Evolutionary conservation across 202 grass and related monocot species (phyloP), one percentile per base, ranked within the genome.

Genomic region (Dendrocalamus latiflorus): DNA sequence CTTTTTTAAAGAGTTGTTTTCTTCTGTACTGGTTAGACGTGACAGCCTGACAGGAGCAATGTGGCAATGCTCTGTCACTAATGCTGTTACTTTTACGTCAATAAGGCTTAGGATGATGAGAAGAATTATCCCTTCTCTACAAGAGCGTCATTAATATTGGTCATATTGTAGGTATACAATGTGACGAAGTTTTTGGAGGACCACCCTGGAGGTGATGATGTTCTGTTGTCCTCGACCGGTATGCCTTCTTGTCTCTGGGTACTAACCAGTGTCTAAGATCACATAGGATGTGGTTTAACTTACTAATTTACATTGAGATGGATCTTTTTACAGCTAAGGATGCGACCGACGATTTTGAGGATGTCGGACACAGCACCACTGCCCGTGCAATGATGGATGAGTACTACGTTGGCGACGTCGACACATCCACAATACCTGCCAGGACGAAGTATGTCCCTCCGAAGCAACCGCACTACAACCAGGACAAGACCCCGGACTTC

Each of bases 321-420:
- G 10, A 22, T 24, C 17, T 58, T 70, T 49, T 21, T 80, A 76
- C 70, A 94, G 94, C 49, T n/a, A 94, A 97, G 80, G 92, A 94
- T 10, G 90, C 90, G 0, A 94, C 91, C 0, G 90, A 93, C 13
- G 94, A 97, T 81, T 97, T 97, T 15, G 92, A 94, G 49, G 92
- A 94, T 70, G 90, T 94, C 0, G 92, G 92, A 13, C 92, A 97
- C 55, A 94, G 90, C 70, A 93, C 68, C 11, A 93, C 92, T 0
- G 95, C 95, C 8, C 87, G 88, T 16, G 70, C 88, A 0, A 97
- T 94, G 95, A 92, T 97, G 86, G 90, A 97, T 22, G 88, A 97
- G 74, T n/a, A n/a, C n/a, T n/a, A n/a, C n/a, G n/a, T n/a, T n/a
- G n/a, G n/a, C n/a, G n/a, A n/a, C n/a, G n/a, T 97, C 1, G 92